phyloP scores from a whole-genome alignment of 106 monocot genomes.

The Allium sativum region DNA sequence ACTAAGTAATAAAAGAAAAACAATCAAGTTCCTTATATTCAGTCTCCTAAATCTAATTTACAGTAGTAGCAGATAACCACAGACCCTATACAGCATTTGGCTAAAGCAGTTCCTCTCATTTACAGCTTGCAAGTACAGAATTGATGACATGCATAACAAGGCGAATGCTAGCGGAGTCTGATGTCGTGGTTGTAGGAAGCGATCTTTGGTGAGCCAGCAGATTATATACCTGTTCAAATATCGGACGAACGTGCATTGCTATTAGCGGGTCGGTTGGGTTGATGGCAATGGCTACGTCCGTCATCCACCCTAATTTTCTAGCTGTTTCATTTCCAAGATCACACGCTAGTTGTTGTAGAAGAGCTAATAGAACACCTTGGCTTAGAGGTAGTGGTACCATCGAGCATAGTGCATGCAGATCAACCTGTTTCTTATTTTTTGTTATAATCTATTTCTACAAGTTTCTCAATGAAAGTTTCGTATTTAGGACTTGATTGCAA shows the following conservation, averaged over 20 bases:
- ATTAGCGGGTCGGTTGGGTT: conserved; percentile 55
- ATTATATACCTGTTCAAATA: conserved; percentile 60
- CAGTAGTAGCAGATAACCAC: background rate
- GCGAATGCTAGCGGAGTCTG: conserved; percentile 34
- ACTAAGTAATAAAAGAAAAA: background rate
- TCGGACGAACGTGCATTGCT: conserved; percentile 47
- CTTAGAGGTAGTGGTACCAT: conserved; percentile 36
- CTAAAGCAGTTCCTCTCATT: conserved; percentile 22
- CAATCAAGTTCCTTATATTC: background rate
- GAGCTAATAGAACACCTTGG: conserved; percentile 61
- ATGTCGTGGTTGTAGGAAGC: conserved; percentile 21
- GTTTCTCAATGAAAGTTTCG: background rate
- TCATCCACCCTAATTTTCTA: conserved; percentile 61
- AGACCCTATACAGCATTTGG: background rate
- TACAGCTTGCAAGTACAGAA: conserved; percentile 51
- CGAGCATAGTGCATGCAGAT: conserved; percentile 45
- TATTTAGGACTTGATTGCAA: background rate
- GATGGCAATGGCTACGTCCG: conserved; percentile 43
- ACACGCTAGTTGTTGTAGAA: conserved; percentile 62
- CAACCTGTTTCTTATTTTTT: conserved; percentile 29
- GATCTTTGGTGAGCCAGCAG: conserved; percentile 44
- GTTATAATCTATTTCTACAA: background rate
- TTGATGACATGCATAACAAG: conserved; percentile 57
- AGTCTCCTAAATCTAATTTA: conserved; percentile 3
- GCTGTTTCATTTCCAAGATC: conserved; percentile 45